Conservation (phyloP, 352 stramenopile species). For the Pythium phragmiticola region DNA sequence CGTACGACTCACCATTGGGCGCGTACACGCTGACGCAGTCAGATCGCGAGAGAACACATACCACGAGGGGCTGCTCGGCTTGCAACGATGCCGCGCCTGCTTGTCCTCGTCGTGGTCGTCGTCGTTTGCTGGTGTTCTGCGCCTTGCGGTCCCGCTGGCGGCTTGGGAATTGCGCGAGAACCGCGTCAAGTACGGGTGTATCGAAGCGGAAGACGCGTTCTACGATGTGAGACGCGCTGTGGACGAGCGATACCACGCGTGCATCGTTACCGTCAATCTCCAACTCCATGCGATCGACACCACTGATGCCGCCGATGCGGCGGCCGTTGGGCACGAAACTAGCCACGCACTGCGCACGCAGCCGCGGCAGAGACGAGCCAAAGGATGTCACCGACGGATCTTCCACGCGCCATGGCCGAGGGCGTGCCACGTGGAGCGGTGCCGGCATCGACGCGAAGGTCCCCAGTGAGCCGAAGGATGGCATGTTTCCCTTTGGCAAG, state of each 20-base stretch:
- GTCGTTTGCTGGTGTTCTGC: neutral
- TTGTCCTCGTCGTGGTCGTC: neutral
- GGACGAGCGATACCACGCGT: conserved; percentile 47
- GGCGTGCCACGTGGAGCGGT: conserved; percentile 11
- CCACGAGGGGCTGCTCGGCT: conserved; percentile 23
- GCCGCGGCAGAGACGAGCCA: conserved; percentile 15
- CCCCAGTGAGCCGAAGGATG: neutral
- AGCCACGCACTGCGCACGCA: conserved; percentile 18
- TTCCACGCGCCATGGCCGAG: conserved; percentile 19
- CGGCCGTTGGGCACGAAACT: conserved; percentile 8
- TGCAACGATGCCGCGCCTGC: neutral
- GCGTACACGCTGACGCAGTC: conserved; percentile 74
- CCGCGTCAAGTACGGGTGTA: conserved; percentile 52
- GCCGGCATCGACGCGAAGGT: neutral
- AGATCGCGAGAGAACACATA: conserved; percentile 65
- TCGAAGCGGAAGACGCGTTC: conserved; percentile 66
- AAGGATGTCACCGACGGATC: conserved; percentile 2
- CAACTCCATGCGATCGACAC: conserved; percentile 9
- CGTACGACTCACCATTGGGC: conserved; percentile 60
- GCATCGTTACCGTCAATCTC: conserved; percentile 24
- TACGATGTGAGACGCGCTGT: conserved; percentile 50
- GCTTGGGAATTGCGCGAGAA: conserved; percentile 41
- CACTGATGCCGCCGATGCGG: neutral
- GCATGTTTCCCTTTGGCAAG: conserved; percentile 15
- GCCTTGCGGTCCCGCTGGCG: conserved; percentile 9